These are phyloP conservation scores for Yarrowia sp. DNA, from an alignment of 805 yeast genomes.

Conservation along the genomic window DNA sequence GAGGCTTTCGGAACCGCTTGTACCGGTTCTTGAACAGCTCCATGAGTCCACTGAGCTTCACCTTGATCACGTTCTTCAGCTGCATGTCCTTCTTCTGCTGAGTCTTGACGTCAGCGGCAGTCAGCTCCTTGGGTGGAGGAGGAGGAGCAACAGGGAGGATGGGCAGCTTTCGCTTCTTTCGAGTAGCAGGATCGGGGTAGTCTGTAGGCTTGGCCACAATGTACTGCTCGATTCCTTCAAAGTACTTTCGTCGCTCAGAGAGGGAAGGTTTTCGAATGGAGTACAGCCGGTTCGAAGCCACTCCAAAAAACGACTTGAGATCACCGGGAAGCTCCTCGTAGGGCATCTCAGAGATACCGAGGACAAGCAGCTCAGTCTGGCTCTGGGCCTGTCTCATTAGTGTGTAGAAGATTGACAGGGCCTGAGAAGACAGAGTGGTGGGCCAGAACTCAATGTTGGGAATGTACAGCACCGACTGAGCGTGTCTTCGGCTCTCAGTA, in stretches of 20 bases:
- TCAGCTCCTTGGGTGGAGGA: slow-evolving; percentile 50
- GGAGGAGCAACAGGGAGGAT: slow-evolving; percentile 53
- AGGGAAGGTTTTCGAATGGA: slow-evolving; percentile 55
- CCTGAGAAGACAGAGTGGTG: slow-evolving; percentile 68
- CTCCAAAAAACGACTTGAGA: slow-evolving; percentile 64
- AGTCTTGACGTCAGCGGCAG: slow-evolving; percentile 38
- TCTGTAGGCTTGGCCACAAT: slow-evolving; percentile 72
- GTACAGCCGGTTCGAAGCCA: slow-evolving; percentile 58
- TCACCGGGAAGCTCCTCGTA: slow-evolving; percentile 56
- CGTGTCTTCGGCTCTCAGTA: slow-evolving; percentile 85
- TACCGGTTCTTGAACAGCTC: slow-evolving; percentile 86
- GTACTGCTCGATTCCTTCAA: slow-evolving; percentile 60
- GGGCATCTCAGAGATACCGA: slow-evolving; percentile 71
- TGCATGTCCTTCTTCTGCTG: slow-evolving; percentile 75
- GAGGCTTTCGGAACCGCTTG: slow-evolving; percentile 88
- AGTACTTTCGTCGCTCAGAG: slow-evolving; percentile 63
- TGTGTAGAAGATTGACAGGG: slow-evolving; percentile 73
- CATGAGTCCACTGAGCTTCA: slow-evolving; percentile 86
- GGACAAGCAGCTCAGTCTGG: slow-evolving; percentile 72
- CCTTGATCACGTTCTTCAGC: slow-evolving; percentile 81
- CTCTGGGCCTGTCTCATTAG: slow-evolving; percentile 71
- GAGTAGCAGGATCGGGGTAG: slow-evolving; percentile 67
- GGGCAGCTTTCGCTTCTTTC: slow-evolving; percentile 52
- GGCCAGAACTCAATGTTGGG: slow-evolving; percentile 85
- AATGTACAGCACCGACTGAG: slow-evolving; percentile 82